Evolutionary conservation across 2,329 filamentous ascomycete species (phyloP).

Genomic region (Xylaria digitata): DNA sequence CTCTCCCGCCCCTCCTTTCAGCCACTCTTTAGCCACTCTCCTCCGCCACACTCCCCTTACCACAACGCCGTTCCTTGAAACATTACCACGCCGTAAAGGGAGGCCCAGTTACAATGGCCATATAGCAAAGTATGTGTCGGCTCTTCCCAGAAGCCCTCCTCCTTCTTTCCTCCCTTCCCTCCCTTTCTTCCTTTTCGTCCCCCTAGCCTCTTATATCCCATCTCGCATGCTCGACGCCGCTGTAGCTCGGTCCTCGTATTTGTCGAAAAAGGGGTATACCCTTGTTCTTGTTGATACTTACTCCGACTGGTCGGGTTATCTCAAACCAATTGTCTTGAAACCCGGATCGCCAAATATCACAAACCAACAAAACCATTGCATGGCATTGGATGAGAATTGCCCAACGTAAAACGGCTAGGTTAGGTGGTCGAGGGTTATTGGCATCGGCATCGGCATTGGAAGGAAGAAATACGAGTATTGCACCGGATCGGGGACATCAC

Average conservation of each 20-base stretch:
- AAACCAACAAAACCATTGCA: neutral
- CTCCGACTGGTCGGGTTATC: constrained; percentile 8
- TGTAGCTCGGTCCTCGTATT: neutral
- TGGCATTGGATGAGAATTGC: constrained; percentile 10
- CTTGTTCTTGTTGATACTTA: neutral
- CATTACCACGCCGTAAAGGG: constrained; percentile 20
- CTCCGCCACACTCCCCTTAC: neutral
- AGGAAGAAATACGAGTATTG: constrained; percentile 3
- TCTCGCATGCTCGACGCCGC: constrained; percentile 22
- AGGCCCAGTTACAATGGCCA: constrained; percentile 34
- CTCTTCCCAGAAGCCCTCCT: constrained; percentile 9
- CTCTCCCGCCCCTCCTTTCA: neutral
- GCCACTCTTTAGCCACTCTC: constrained; percentile 2
- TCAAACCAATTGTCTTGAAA: constrained; percentile 4
- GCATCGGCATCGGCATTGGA: too few species aligned
- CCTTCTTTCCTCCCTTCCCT: neutral
- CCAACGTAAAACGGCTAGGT: neutral
- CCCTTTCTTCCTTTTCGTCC: neutral
- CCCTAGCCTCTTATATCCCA: constrained; percentile 12
- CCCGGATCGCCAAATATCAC: neutral
- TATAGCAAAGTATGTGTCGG: constrained; percentile 56
- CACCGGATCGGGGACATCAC: neutral
- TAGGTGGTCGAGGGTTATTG: constrained; percentile 13
- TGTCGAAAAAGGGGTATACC: constrained; percentile 15
- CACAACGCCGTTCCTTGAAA: constrained; percentile 27